Evolutionary conservation across 2,329 filamentous ascomycete species (phyloP), one percentile per base, ranked within the genome.

Genomic region (Tolypocladium inflatum): DNA sequence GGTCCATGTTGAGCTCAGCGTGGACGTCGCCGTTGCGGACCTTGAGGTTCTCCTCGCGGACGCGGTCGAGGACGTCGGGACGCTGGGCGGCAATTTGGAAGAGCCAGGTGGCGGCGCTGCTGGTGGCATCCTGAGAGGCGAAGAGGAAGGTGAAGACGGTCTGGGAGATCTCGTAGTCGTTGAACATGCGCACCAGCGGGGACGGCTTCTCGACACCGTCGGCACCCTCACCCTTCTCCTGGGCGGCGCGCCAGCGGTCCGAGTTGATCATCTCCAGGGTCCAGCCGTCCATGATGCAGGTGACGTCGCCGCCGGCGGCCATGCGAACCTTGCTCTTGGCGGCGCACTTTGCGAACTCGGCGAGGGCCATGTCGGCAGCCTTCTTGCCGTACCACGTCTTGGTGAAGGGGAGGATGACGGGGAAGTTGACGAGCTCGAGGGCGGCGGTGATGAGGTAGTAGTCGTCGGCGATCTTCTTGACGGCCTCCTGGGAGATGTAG

Each of bases 311-410:
- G 67, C 92, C 93, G 57, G 90, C 87, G 66, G 87, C 86, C 89
- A 97, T 95, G 66, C 90, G 87, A 61, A 91, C 87, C 80, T 94
- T 96, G 76, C 89, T 89, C 81, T 97, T 96, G 62, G 91, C 90
- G 53, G 93, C 89, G 70, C 93, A 97, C 75, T 91, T 92, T 71
- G 88, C 78, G 70, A 97, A 97, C 72, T 96, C 92, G 54, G 81
- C 82, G 63, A 97, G 80, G 39, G 96, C 91, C 86, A 96, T 91
- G 68, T 96, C 90, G 59, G 93, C 87, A 37, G 91, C 91, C 78
- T 92, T 95, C 82, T 97, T 96, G 67, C 93, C 94, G 70, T 96
- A 95, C 91, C 91, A 97, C 6, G 91, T 91, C 79, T 91, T 93
- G 71, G 92, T 97, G 80, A 84, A 97, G 43, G 93, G 93, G 45